phyloP scores from a whole-genome alignment of 495 filamentous ascomycete genomes.

The Annulohypoxylon bovei region DNA sequence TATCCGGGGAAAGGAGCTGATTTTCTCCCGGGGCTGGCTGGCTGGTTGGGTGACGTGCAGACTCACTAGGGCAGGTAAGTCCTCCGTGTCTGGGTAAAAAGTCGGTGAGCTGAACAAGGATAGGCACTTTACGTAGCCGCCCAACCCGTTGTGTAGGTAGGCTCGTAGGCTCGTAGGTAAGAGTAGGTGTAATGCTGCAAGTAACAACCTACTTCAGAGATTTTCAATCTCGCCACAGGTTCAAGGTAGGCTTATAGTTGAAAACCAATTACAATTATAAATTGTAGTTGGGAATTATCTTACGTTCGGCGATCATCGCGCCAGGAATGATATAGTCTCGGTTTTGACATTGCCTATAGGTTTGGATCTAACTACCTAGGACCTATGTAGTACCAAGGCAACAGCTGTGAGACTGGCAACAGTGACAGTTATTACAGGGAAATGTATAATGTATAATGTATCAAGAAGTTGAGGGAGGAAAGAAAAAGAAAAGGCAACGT shows the following conservation, averaged over 20 bases:
- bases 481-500: constrained; percentile 8
- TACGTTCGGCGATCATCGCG: constrained; percentile 21
- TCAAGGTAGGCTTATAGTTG: constrained; percentile 18
- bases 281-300: constrained; percentile 8
- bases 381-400: constrained; percentile 13
- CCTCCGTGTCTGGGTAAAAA: constrained; percentile 42
- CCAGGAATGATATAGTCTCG: constrained; percentile 20
- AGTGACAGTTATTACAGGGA: not conserved
- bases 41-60: constrained; percentile 42
- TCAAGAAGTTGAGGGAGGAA: not conserved
- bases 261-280: constrained; percentile 16
- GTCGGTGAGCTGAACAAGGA: constrained; percentile 47
- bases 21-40: constrained; percentile 35
- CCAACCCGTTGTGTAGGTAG: constrained; percentile 26
- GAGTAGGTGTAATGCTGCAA: constrained; percentile 8
- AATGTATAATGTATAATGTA: not conserved
- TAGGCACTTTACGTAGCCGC: constrained; percentile 33
- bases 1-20: constrained; percentile 38
- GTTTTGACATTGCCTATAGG: not conserved
- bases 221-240: constrained; percentile 31
- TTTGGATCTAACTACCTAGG: not conserved
- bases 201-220: constrained; percentile 16
- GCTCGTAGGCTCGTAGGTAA: constrained; percentile 13
- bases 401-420: constrained; percentile 15
- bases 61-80: constrained; percentile 30